A percentile compares a stretch with the other conserved stretches of the same genome.
These are phyloP conservation scores for Hypoxylon perforatum DNA, from an alignment of 495 filamentous ascomycete genomes.

Conservation along the genomic window DNA sequence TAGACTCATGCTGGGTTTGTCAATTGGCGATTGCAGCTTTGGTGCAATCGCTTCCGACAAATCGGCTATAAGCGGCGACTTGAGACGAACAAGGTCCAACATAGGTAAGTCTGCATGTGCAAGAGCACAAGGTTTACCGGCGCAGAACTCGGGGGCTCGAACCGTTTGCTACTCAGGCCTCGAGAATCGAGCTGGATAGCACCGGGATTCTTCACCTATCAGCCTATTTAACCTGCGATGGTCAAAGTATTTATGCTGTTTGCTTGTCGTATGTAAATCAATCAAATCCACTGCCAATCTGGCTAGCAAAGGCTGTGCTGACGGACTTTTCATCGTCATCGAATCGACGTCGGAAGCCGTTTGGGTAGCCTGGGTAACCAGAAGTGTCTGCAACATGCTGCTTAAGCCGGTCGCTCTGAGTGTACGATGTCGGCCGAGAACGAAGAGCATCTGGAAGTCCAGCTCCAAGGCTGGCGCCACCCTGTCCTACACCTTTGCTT, in stretches of 20 bases:
- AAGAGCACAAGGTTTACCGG: slow-evolving; percentile 20
- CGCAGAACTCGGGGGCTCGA: slow-evolving; percentile 13
- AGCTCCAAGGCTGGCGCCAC: slow-evolving; percentile 82
- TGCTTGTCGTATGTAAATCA: slow-evolving; percentile 62
- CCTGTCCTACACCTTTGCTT: slow-evolving; percentile 72
- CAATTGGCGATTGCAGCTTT: slow-evolving; percentile 13
- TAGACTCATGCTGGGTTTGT: slow-evolving; percentile 15
- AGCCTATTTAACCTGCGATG: slow-evolving; percentile 3
- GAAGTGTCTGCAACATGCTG: slow-evolving; percentile 87
- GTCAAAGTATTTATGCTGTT: slow-evolving; percentile 23
- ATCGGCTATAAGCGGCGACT: slow-evolving; percentile 23
- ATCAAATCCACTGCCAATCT: slow-evolving; percentile 90
- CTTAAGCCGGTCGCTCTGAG: slow-evolving; percentile 72
- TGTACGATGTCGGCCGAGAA: slow-evolving; percentile 57
- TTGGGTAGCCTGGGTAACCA: slow-evolving; percentile 66
- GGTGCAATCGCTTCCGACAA: slow-evolving; percentile 5
- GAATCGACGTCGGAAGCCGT: slow-evolving; percentile 81
- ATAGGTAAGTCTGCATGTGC: slow-evolving; percentile 16
- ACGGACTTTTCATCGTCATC: slow-evolving; percentile 97
- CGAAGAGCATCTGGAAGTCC: slow-evolving; percentile 76
- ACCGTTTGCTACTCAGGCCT: slow-evolving; percentile 19
- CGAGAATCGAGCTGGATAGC: slow-evolving; percentile 3
- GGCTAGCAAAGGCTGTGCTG: slow-evolving; percentile 95
- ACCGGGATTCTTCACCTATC: slow-evolving; percentile 4
- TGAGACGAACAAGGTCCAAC: slow-evolving; percentile 19